These are phyloP conservation scores for Boletus patriciae DNA, from an alignment of 768 basidiomycete genomes.

Conservation along the genomic window DNA sequence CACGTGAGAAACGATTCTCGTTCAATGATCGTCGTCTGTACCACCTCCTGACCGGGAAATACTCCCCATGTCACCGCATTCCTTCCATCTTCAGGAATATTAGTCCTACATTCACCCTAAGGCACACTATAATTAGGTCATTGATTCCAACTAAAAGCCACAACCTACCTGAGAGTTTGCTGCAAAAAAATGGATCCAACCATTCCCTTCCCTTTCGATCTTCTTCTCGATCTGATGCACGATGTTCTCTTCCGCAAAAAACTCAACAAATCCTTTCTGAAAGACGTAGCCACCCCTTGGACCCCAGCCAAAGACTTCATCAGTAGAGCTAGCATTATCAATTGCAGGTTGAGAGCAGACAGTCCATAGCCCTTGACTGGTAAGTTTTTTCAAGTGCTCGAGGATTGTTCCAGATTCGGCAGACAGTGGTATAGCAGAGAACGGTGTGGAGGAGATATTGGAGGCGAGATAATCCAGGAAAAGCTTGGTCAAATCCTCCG, in stretches of 20 bases:
- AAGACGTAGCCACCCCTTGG: constrained; percentile 91
- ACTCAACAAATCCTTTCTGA: constrained; percentile 97
- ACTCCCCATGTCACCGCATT: constrained; percentile 99
- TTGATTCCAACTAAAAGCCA: background rate
- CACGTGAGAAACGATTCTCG: constrained; percentile 91
- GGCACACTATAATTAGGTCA: background rate
- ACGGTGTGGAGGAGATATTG: constrained; percentile 76
- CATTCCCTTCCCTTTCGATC: constrained; percentile 52
- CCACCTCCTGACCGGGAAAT: constrained; percentile 94
- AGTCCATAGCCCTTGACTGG: constrained; percentile 87
- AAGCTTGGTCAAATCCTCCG: constrained; percentile 70
- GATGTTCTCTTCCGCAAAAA: constrained; percentile 71
- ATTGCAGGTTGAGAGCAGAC: constrained; percentile 95
- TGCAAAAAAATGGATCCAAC: constrained; percentile 85
- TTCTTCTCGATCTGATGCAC: constrained; percentile 60
- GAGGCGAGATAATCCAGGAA: constrained; percentile 82
- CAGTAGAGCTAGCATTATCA: constrained; percentile 71
- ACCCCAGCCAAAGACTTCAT: constrained; percentile 89
- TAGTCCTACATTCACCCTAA: constrained; percentile 78
- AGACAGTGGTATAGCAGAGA: constrained; percentile 80
- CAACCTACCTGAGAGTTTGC: constrained; percentile 66
- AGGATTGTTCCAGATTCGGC: constrained; percentile 82
- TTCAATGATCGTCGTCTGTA: constrained; percentile 96
- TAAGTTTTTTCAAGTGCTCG: constrained; percentile 72
- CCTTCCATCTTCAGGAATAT: constrained; percentile 72